Evolutionary conservation across 169 alveolate genomes (phyloP), one percentile per base, ranked within the genome.

Genomic region (Eimeria maxima): DNA sequence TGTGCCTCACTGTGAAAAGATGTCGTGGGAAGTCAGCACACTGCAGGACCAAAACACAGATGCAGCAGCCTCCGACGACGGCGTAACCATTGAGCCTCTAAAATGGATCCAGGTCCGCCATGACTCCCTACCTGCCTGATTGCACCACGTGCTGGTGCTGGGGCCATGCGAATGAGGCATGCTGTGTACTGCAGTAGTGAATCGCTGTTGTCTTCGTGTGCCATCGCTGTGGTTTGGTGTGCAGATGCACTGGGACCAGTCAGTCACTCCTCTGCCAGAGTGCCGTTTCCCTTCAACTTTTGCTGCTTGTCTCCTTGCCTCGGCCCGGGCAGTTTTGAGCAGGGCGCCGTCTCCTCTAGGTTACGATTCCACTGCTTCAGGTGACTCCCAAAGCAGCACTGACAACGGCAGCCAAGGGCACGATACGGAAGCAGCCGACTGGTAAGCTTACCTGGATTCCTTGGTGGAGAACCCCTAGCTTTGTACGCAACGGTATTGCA

Each of bases 161-260:
- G 38, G 38, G 38, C 1, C 1, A 1, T 33, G 38, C 38, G 38
- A 33, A 33, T 33, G 38, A 33, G 38, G 1, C 38, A 33, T 33
- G 38, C 38, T 33, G 38, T 33, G 38, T 33, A 33, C 38, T 33
- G 1, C 38, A 1, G 38, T 33, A 33, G 38, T 33, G 38, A n/a
- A n/a, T n/a, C 38, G 1, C 63, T 44, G 87, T 13, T 44, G 60
- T 44, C 44, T 18, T 8, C 60, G 33, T 76, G 87, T 11, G 65
- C 87, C 55, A 24, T 24, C 24, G 27, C 18, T 50, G 73, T 33
- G 27, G 29, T 42, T 13, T 76, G 44, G 29, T 27, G 14, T 53
- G 55, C 84, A 92, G 95, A 38, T 92, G 55, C 95, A 92, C 57
- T 92, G 90, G 92, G 95, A 92, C 57, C 95, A 92, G 81, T 92